These are phyloP conservation scores for Quercus glauca DNA, from an alignment of 306 rosid genomes.

Conservation along the genomic window DNA sequence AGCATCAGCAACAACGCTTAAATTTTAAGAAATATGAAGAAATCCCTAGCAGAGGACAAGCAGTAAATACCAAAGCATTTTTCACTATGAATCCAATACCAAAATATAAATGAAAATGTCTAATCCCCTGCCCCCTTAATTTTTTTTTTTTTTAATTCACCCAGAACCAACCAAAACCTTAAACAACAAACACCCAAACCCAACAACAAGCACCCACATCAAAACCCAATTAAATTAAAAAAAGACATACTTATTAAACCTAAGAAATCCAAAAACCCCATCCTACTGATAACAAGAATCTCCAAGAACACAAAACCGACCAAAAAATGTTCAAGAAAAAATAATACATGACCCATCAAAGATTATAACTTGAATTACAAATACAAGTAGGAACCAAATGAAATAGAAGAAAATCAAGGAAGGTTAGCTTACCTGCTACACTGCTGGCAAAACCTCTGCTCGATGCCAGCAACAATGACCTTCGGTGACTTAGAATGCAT, in stretches of 20 bases:
- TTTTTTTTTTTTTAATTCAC: no score
- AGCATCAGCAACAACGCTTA: background rate
- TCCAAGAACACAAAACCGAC: background rate
- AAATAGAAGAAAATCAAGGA: background rate
- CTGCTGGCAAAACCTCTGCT: conserved; percentile 97
- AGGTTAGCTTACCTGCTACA: conserved; percentile 62
- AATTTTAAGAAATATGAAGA: background rate
- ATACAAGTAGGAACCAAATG: background rate
- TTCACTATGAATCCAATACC: background rate
- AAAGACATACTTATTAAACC: background rate
- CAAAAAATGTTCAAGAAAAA: background rate
- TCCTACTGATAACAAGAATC: background rate
- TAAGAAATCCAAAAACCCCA: background rate
- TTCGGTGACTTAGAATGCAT: conserved; percentile 84
- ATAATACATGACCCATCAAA: background rate
- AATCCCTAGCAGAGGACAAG: background rate
- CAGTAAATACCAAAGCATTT: background rate
- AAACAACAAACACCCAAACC: background rate
- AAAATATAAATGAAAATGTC: background rate
- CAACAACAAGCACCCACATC: background rate
- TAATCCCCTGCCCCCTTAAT: background rate
- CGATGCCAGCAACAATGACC: conserved; percentile 68
- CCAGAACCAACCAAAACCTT: background rate
- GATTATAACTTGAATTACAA: background rate
- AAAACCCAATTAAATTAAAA: no score